These are phyloP conservation scores for Colletotrichum sp. DNA, from an alignment of 2,329 filamentous ascomycete species.

Conservation along the genomic window DNA sequence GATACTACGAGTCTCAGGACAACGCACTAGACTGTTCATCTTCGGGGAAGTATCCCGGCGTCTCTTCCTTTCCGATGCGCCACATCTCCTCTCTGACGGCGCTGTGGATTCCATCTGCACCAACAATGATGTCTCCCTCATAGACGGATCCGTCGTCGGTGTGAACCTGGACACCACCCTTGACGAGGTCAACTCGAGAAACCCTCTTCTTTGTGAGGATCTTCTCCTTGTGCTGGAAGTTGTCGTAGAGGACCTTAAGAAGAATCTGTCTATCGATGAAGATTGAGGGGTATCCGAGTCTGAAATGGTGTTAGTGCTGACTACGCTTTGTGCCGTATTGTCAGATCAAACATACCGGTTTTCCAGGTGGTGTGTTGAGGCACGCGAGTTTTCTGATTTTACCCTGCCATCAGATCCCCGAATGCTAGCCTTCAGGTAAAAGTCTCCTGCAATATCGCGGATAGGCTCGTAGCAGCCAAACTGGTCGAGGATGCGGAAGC, in stretches of 20 bases:
- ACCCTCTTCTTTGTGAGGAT: constrained; percentile 23
- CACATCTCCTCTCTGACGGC: constrained; percentile 34
- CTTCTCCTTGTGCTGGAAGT: constrained; percentile 31
- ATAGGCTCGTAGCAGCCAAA: constrained; percentile 36
- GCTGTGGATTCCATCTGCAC: constrained; percentile 47
- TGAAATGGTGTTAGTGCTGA: not conserved
- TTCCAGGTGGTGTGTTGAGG: not conserved
- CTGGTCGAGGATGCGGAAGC: constrained; percentile 53
- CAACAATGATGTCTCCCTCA: constrained; percentile 38
- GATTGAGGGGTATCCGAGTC: constrained; percentile 30
- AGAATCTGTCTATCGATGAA: constrained; percentile 43
- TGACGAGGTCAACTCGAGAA: not conserved
- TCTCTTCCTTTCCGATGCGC: constrained; percentile 22
- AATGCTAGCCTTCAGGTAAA: not conserved
- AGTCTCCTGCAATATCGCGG: constrained; percentile 23
- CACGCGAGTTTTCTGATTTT: constrained; percentile 5
- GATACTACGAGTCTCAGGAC: no score
- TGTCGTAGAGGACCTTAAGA: constrained; percentile 36
- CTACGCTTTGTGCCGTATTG: rapidly evolving
- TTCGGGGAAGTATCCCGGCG: constrained; percentile 26
- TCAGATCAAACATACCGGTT: not conserved
- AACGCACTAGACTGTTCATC: constrained; percentile 19
- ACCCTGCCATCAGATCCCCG: constrained; percentile 15
- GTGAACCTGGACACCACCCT: constrained; percentile 28
- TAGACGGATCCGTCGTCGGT: constrained; percentile 33